A percentile compares a stretch with the other conserved stretches of the same genome.
phyloP scores from a whole-genome alignment of 2,329 filamentous ascomycete genomes.

The Aureobasidium mangrovei region DNA sequence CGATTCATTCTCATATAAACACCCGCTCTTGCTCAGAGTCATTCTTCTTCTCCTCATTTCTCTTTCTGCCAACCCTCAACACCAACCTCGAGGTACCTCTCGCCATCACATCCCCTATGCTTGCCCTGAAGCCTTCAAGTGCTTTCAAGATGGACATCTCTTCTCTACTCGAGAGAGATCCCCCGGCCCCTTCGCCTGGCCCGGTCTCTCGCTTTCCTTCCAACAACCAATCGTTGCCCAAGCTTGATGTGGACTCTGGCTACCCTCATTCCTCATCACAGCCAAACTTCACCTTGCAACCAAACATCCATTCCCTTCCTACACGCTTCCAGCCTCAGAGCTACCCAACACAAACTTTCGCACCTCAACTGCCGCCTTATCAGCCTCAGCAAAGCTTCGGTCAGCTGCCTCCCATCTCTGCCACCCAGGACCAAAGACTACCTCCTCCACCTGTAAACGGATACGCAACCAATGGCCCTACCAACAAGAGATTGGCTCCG shows the following conservation, averaged over 20 bases:
- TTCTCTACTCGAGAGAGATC: slow-evolving; percentile 68
- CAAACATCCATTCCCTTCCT: slow-evolving; percentile 4
- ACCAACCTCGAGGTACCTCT: background rate
- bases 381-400: slow-evolving; percentile 17
- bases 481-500: slow-evolving; percentile 33
- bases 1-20: slow-evolving; percentile 2
- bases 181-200: slow-evolving; percentile 57
- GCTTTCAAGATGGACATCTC: slow-evolving; percentile 90
- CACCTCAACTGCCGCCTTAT: slow-evolving; percentile 23
- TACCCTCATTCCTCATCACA: background rate
- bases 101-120: slow-evolving; percentile 26
- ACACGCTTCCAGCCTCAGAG: slow-evolving; percentile 8
- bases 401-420: slow-evolving; percentile 5
- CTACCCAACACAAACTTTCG: slow-evolving; percentile 15
- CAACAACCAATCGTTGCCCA: slow-evolving; percentile 5
- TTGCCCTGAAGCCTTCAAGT: slow-evolving; percentile 34
- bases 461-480: slow-evolving; percentile 3
- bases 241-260: slow-evolving; percentile 3
- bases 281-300: slow-evolving; percentile 6
- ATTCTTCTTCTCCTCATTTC: background rate
- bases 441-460: slow-evolving; percentile 15
- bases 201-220: slow-evolving; percentile 29
- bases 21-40: background rate
- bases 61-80: background rate
- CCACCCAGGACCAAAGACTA: slow-evolving; percentile 15